Evolutionary conservation across 1,139 yeast species (phyloP).

Genomic region (Saccharomyces hybrid): DNA sequence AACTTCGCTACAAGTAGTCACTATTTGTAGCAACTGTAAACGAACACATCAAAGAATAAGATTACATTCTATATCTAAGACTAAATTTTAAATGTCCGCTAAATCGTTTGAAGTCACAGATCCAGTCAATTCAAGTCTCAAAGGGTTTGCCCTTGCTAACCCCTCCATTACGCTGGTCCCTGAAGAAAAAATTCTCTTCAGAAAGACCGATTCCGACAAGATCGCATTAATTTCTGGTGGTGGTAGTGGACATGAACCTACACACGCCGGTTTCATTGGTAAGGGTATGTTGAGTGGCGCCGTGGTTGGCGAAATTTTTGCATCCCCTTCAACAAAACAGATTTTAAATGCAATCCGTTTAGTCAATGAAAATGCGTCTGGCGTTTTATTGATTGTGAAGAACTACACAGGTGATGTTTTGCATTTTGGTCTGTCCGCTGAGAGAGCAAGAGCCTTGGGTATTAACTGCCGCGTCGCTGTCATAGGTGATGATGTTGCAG

Average conservation of each 20-base stretch:
- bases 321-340: slow-evolving; percentile 88
- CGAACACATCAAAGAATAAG: background rate
- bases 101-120: slow-evolving; percentile 41
- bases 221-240: slow-evolving; percentile 82
- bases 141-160: slow-evolving; percentile 62
- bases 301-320: slow-evolving; percentile 82
- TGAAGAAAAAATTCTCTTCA: slow-evolving; percentile 60
- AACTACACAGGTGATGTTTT: slow-evolving; percentile 92
- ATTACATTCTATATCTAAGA: background rate
- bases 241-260: slow-evolving; percentile 93
- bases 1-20: background rate
- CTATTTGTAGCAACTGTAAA: background rate
- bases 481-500: slow-evolving; percentile 90
- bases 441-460: slow-evolving; percentile 75
- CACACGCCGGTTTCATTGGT: slow-evolving; percentile 89
- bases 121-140: slow-evolving; percentile 55
- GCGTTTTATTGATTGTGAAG: slow-evolving; percentile 71
- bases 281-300: slow-evolving; percentile 77
- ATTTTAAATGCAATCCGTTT: slow-evolving; percentile 57
- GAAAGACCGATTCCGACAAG: slow-evolving; percentile 37
- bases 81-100: slow-evolving; percentile 2
- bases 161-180: slow-evolving; percentile 59
- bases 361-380: slow-evolving; percentile 42
- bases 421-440: slow-evolving; percentile 87
- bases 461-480: slow-evolving; percentile 61